phyloP scores from a whole-genome alignment of 192 early-diverging fungal species.

The Radiomyces spectabilis region DNA sequence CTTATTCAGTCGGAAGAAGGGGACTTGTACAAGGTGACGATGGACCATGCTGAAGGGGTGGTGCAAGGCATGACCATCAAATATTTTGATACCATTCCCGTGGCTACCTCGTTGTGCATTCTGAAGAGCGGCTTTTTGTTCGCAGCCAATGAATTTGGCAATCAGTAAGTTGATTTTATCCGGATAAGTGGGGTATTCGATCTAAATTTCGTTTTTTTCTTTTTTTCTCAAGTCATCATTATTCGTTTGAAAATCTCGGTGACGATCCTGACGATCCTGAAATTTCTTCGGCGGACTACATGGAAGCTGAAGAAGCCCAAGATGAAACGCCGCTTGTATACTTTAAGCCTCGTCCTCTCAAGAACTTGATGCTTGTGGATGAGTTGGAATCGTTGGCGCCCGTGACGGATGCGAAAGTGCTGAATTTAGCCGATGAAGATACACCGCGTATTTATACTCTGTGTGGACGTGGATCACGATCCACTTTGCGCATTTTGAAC shows the following conservation, averaged over 20 bases:
- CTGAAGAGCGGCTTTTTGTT: conserved; percentile 94
- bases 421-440: conserved; percentile 88
- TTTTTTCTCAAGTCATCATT: conserved; percentile 56
- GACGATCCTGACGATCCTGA: conserved; percentile 83
- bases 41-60: conserved; percentile 61
- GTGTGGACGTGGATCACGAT: conserved; percentile 74
- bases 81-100: conserved; percentile 94
- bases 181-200: too few species aligned
- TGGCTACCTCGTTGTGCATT: conserved; percentile 69
- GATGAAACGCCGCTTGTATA: conserved; percentile 42
- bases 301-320: conserved; percentile 35
- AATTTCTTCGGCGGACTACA: conserved; percentile 64
- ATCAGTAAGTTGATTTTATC: conserved; percentile 62
- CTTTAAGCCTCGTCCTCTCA: conserved; percentile 71
- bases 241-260: conserved; percentile 91
- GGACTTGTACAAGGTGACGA: conserved; percentile 89
- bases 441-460: conserved; percentile 91
- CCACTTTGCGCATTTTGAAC: conserved; percentile 80
- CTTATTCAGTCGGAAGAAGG: conserved; percentile 88
- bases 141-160: conserved; percentile 84
- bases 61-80: conserved; percentile 73
- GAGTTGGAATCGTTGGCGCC: conserved; percentile 81
- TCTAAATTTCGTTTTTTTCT: conserved; percentile 5
- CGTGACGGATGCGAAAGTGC: conserved; percentile 73
- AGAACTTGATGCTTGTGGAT: conserved; percentile 86